Percentiles rank a stretch among this genome's conserved stretches.
Evolutionary conservation across 345 rosid species (phyloP).

Genomic region (Salix udensis): DNA sequence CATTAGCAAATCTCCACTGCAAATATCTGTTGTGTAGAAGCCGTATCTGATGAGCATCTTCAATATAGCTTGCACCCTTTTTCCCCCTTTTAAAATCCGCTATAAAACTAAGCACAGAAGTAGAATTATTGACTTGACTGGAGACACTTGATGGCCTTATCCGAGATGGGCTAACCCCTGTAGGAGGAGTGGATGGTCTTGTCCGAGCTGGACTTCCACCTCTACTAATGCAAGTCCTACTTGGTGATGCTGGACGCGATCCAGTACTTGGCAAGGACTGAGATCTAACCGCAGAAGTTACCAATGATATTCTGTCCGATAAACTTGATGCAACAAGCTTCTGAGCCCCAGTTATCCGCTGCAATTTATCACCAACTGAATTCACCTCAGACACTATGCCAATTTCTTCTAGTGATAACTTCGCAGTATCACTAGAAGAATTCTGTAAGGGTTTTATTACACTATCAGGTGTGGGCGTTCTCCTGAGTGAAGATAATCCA

Average conservation of each 20-base stretch:
- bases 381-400: slow-evolving; percentile 42
- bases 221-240: slow-evolving; percentile 43
- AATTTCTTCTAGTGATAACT: slow-evolving; percentile 36
- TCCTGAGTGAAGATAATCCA: slow-evolving; percentile 49
- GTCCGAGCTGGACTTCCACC: slow-evolving; percentile 55
- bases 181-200: slow-evolving; percentile 68
- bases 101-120: slow-evolving; percentile 85
- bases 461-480: slow-evolving; percentile 42
- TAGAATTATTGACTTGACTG: slow-evolving; percentile 51
- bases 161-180: slow-evolving; percentile 80
- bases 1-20: slow-evolving; percentile 94
- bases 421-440: slow-evolving; percentile 51
- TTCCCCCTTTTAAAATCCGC: slow-evolving; percentile 77
- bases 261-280: slow-evolving; percentile 45
- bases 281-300: slow-evolving; percentile 46
- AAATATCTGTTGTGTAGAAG: slow-evolving; percentile 72
- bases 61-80: slow-evolving; percentile 57
- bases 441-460: slow-evolving; percentile 47
- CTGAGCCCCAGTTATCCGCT: slow-evolving; percentile 32
- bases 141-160: slow-evolving; percentile 53
- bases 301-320: slow-evolving; percentile 44
- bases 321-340: slow-evolving; percentile 45
- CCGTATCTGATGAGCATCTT: slow-evolving; percentile 89
- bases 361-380: slow-evolving; percentile 44
- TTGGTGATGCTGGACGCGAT: slow-evolving; percentile 71